Evolutionary conservation across 2,329 filamentous ascomycete species (phyloP).

Genomic region (Epichloe hybrida): DNA sequence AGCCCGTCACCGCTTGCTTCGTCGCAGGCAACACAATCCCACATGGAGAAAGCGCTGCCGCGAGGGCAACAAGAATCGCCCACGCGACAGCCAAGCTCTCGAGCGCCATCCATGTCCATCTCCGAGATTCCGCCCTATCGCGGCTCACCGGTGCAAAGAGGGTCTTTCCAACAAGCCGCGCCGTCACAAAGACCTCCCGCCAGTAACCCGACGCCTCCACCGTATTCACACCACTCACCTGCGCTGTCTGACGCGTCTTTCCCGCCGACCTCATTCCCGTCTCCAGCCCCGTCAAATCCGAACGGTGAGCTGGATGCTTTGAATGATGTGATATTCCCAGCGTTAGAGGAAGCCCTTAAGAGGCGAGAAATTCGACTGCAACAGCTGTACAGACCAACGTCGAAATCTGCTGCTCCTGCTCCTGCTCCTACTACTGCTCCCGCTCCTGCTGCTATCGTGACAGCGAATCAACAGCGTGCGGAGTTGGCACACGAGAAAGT

Average conservation of each 20-base stretch:
- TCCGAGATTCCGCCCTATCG: conserved; percentile 44
- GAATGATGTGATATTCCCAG: conserved; percentile 83
- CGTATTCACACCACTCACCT: conserved; percentile 20
- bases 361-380: conserved; percentile 55
- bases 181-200: conserved; percentile 10
- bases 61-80: conserved; percentile 6
- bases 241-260: conserved; percentile 17
- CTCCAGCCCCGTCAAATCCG: conserved; percentile 40
- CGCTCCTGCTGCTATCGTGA: conserved; percentile 27
- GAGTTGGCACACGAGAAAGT: conserved; percentile 70
- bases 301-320: conserved; percentile 70
- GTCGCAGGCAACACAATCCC: conserved; percentile 2
- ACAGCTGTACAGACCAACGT: conserved; percentile 30
- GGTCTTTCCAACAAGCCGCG: conserved; percentile 16
- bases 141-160: conserved; percentile 21
- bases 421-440: conserved; percentile 7
- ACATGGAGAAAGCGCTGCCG: conserved; percentile 9
- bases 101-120: conserved; percentile 28
- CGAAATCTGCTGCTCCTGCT: conserved; percentile 10
- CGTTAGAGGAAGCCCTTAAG: conserved; percentile 79
- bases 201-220: conserved; percentile 8
- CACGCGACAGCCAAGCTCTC: conserved; percentile 17
- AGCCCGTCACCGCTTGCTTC: conserved; percentile 1
- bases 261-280: conserved; percentile 39
- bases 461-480: conserved; percentile 53